These are phyloP conservation scores for Suillus spraguei DNA, from an alignment of 768 basidiomycete genomes.

Conservation along the genomic window DNA sequence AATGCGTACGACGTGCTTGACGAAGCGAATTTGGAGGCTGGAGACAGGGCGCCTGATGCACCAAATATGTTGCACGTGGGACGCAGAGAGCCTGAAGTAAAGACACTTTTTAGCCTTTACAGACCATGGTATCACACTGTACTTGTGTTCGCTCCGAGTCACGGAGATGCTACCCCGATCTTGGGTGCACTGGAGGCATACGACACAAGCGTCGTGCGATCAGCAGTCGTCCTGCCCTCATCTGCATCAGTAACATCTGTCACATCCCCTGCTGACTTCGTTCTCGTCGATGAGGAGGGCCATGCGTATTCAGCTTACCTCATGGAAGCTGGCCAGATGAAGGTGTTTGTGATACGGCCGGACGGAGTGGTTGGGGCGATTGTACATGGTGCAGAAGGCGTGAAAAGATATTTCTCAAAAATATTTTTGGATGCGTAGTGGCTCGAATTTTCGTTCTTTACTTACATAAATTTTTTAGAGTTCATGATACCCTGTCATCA, in stretches of 20 bases:
- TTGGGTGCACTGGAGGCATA: neutral
- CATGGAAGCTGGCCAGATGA: slow-evolving; percentile 29
- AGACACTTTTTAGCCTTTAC: slow-evolving; percentile 32
- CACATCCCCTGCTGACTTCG: slow-evolving; percentile 25
- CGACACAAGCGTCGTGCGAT: slow-evolving; percentile 1
- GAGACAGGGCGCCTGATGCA: slow-evolving; percentile 16
- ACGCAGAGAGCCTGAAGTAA: slow-evolving; percentile 10
- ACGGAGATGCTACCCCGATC: slow-evolving; percentile 13
- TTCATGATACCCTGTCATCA: no score
- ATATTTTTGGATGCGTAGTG: neutral
- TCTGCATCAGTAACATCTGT: neutral
- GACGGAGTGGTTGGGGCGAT: slow-evolving; percentile 30
- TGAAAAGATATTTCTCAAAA: neutral
- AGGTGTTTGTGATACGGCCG: slow-evolving; percentile 36
- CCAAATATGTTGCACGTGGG: slow-evolving; percentile 21
- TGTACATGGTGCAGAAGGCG: slow-evolving; percentile 24
- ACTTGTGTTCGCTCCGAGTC: slow-evolving; percentile 15
- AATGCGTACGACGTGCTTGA: slow-evolving; percentile 13
- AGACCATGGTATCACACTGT: slow-evolving; percentile 15
- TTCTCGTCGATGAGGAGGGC: slow-evolving; percentile 36
- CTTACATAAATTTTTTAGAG: no score
- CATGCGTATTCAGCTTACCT: slow-evolving; percentile 40
- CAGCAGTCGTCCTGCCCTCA: slow-evolving; percentile 11
- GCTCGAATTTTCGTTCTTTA: no score
- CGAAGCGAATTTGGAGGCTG: slow-evolving; percentile 15